A percentile compares a stretch with the other conserved stretches of the same genome.
Evolutionary conservation across 805 yeast species (phyloP).

Genomic region (Ogataea neopini): DNA sequence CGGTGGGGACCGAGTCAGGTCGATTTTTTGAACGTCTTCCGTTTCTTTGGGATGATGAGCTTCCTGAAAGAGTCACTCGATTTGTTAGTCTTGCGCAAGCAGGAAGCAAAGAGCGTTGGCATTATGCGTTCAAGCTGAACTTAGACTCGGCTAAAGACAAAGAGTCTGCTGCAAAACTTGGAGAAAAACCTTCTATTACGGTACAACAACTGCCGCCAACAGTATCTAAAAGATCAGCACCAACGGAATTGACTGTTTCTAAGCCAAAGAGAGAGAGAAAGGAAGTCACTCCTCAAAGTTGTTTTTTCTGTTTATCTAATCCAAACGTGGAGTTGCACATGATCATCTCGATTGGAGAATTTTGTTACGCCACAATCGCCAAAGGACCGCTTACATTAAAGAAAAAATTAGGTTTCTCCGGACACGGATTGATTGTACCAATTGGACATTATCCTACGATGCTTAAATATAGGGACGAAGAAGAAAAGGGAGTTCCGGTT

Average conservation of each 20-base stretch:
- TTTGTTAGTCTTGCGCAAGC: slow-evolving; percentile 69
- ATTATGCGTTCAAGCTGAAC: slow-evolving; percentile 64
- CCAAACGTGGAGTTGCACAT: slow-evolving; percentile 77
- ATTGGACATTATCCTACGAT: slow-evolving; percentile 64
- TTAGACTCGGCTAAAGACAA: slow-evolving; percentile 29
- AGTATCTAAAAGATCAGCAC: not conserved
- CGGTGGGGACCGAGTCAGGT: slow-evolving; percentile 51
- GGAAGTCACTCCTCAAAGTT: slow-evolving; percentile 55
- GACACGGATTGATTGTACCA: slow-evolving; percentile 81
- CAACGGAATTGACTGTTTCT: not conserved
- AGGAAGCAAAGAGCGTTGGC: slow-evolving; percentile 60
- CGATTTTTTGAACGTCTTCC: slow-evolving; percentile 56
- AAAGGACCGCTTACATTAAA: slow-evolving; percentile 80
- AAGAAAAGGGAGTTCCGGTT: slow-evolving; percentile 26
- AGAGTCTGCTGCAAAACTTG: slow-evolving; percentile 21
- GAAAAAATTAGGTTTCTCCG: slow-evolving; percentile 56
- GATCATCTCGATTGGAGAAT: slow-evolving; percentile 72
- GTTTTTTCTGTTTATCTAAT: slow-evolving; percentile 84
- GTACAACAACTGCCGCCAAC: not conserved
- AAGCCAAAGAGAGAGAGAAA: slow-evolving; percentile 32
- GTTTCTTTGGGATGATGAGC: slow-evolving; percentile 51
- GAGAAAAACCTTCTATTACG: slow-evolving; percentile 6
- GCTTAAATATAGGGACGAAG: slow-evolving; percentile 27
- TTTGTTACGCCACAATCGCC: slow-evolving; percentile 71
- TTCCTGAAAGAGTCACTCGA: slow-evolving; percentile 47